Evolutionary conservation across 164 flowering plant genomes (phyloP), one percentile per base, ranked within the genome.

Genomic region (Pachysandra terminalis): DNA sequence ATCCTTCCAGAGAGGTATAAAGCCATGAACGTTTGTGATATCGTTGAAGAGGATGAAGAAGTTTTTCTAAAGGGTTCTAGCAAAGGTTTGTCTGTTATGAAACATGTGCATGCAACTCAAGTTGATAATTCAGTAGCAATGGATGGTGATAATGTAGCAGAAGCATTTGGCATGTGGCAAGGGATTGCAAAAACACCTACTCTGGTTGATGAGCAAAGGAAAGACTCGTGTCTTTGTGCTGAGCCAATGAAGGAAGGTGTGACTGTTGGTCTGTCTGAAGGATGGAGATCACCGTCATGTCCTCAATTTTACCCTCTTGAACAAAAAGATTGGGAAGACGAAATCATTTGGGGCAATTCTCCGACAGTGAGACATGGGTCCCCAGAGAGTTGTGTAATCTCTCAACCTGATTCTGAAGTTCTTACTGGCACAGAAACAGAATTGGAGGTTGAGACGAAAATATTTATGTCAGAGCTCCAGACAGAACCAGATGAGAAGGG

Each of bases 21-120:
- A 55, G 66, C 77, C 62, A 24, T 84, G 73, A 83, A 83, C 84
- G 64, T 77, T 68, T 77, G 76, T 68, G 73, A 80, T 71, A 66
- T 69, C 61, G 83, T 85, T 68, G 99, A 95, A 76, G 99, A 92
- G 71, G 98, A 92, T 81, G 99, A 95, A 71, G 97, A 87, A 77
- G 79, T 64, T 57, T 87, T 87, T 63, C 60, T 95, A 52, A 85
- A 79, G 77, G 83, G 81, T 45, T 74, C 81, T 19, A 73, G 68
- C 75, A 80, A 74, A 65, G 76, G 76, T 24, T 66, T 69, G 64
- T 66, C 81, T 24, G 51, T 35, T 32, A 51, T 70, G 48, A 79
- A 79, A 71, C 68, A 35, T 24, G 57, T 41, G 52, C 71, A 57
- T 63, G 41, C 45, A 27, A 58, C 64, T 68, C 77, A 63, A 73